Evolutionary conservation across 1,139 yeast species (phyloP).

Genomic region (Sugiyamaella pinicola): DNA sequence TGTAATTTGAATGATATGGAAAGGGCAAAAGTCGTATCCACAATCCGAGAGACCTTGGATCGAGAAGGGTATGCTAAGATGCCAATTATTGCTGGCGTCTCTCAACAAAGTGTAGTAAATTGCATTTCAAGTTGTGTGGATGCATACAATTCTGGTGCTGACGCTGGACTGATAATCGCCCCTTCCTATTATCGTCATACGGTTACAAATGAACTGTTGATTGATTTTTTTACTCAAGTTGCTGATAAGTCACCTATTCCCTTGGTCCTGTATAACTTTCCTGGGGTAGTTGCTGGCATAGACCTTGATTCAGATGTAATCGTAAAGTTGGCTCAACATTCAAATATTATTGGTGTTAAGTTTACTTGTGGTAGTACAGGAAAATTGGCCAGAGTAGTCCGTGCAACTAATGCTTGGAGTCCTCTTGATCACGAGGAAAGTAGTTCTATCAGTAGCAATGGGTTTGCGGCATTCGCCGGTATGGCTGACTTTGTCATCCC

Average conservation of each 20-base stretch:
- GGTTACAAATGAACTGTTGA: constrained; percentile 7
- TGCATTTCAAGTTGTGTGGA: constrained; percentile 11
- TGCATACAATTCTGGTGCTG: constrained; percentile 17
- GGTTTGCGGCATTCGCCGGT: constrained; percentile 35
- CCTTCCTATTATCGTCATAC: constrained; percentile 17
- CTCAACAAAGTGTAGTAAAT: constrained; percentile 15
- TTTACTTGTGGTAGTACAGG: constrained; percentile 49
- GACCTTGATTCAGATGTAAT: constrained; percentile 72
- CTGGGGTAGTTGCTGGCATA: constrained; percentile 45
- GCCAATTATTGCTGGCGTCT: constrained; percentile 47
- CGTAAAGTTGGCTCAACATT: constrained; percentile 59
- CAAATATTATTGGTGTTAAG: constrained; percentile 50
- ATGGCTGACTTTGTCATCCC: constrained; percentile 50
- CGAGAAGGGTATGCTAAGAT: constrained; percentile 35
- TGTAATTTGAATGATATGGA: constrained; percentile 48
- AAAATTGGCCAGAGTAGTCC: constrained; percentile 42
- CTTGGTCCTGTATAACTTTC: constrained; percentile 50
- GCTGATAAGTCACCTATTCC: constrained; percentile 51
- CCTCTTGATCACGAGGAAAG: constrained; percentile 2
- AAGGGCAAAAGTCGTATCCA: constrained; percentile 41
- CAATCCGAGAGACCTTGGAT: constrained; percentile 44
- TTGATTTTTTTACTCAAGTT: constrained; percentile 28
- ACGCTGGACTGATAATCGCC: constrained; percentile 17
- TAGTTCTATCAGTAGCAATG: background rate
- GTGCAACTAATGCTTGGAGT: constrained; percentile 31